phyloP scores from a whole-genome alignment of 2,329 filamentous ascomycete genomes.

The Exophiala sp. region DNA sequence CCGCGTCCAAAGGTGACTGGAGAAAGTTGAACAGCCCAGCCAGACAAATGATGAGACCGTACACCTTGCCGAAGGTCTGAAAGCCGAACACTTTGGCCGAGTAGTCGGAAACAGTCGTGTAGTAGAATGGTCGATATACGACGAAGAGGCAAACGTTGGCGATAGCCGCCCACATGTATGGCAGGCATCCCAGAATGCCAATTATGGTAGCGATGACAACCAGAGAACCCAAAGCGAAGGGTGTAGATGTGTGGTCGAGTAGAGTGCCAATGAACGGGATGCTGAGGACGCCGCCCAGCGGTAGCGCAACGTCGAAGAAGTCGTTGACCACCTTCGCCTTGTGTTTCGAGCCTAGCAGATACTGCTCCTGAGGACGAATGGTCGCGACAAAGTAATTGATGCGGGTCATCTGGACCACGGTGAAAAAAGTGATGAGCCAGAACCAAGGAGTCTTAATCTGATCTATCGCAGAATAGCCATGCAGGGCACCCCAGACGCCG shows the following conservation, averaged over 20 bases:
- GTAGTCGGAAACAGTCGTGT: constrained; percentile 59
- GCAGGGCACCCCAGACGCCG: constrained; percentile 84
- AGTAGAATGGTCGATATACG: constrained; percentile 29
- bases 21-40: constrained; percentile 80
- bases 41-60: constrained; percentile 82
- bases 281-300: constrained; percentile 75
- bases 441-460: constrained; percentile 84
- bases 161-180: constrained; percentile 65
- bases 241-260: constrained; percentile 72
- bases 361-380: constrained; percentile 75
- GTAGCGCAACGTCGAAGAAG: constrained; percentile 82
- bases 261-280: constrained; percentile 82
- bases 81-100: constrained; percentile 90
- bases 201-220: constrained; percentile 70
- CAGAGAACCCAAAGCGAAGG: constrained; percentile 66
- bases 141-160: constrained; percentile 69
- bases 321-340: constrained; percentile 70
- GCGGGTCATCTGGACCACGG: constrained; percentile 69
- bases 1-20: constrained; percentile 73
- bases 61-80: constrained; percentile 88
- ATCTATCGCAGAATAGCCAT: constrained; percentile 64
- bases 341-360: constrained; percentile 61
- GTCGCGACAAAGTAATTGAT: constrained; percentile 95
- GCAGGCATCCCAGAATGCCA: constrained; percentile 71
- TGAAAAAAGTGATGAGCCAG: constrained; percentile 76